Evolutionary conservation across 805 yeast genomes (phyloP), one percentile per base, ranked within the genome.

Genomic region (Nakazawaea wyomingensis): DNA sequence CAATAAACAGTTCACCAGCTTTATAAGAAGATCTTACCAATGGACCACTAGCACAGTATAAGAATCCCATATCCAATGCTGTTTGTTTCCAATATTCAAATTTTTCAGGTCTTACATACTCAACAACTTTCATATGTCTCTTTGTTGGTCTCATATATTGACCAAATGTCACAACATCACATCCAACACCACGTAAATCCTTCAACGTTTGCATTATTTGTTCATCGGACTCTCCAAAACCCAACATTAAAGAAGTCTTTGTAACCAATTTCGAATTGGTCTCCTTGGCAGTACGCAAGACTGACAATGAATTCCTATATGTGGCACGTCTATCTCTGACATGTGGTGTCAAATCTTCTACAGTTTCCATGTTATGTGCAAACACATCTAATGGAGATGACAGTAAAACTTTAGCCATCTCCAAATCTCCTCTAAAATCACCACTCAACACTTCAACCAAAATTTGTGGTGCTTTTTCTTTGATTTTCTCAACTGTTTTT

Each of bases 121-220:
- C 97, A 9, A 87, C 96, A 34, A 93, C 99, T 68, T 90, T 90
- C 95, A 93, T 89, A 63, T 93, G 99, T 58, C 99, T 81, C 65
- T 86, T 93, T 2, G 99, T 93, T 35, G 99, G 99, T 61, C 99
- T 77, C 97, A 93, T 93, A 64, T 93, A 93, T 66, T 93, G 99
- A 29, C 99, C 99, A 65, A 93, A 93, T 0, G 99, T 93, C 14
- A 93, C 96, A 39, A 93, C 96, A 57, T 93, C 98, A 61, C 95
- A 93, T 7, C 74, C 67, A 34, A 82, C 75, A 16, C 66, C 78
- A 49, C 98, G 76, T 52, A 95, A 69, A 59, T 87, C 95, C 48
- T 63, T 71, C 55, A 93, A 61, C 0, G 97, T 82, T 50, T 78
- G 81, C 58, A 80, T 60, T 10, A 93, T 62, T 64, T 93, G 97